Conservation (phyloP, 352 stramenopile genomes). For the Phytopythium montanum region DNA sequence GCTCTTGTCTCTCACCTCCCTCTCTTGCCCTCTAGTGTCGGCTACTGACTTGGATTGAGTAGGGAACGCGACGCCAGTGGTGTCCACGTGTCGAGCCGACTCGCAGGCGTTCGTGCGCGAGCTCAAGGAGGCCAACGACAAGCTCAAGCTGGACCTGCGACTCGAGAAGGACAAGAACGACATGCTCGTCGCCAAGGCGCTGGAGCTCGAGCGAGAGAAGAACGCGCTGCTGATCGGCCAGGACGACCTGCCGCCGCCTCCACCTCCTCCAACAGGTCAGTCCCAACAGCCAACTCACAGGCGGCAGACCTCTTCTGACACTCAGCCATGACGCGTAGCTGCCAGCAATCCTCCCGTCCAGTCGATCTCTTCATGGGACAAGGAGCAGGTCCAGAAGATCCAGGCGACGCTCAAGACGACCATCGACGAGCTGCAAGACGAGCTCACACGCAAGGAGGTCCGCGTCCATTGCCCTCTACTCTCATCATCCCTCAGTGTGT, state of each 20-base stretch:
- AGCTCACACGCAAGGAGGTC: slow-evolving; percentile 63
- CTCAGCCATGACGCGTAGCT: not conserved
- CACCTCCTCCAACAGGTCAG: slow-evolving; percentile 10
- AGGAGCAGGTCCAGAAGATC: slow-evolving; percentile 69
- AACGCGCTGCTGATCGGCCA: slow-evolving; percentile 33
- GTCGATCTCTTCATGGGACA: slow-evolving; percentile 45
- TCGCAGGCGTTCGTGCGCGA: slow-evolving; percentile 61
- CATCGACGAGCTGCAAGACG: slow-evolving; percentile 79
- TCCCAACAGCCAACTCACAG: not conserved
- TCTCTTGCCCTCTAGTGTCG: not conserved
- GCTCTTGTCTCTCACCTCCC: not conserved
- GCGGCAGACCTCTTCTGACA: too few species aligned
- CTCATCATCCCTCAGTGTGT: not conserved
- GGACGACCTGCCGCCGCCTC: slow-evolving; percentile 11
- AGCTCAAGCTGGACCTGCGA: slow-evolving; percentile 57
- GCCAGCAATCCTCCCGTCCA: not conserved
- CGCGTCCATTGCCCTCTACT: not conserved
- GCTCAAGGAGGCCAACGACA: slow-evolving; percentile 55
- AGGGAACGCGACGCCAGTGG: slow-evolving; percentile 44
- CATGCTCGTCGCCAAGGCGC: slow-evolving; percentile 53
- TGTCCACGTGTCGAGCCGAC: slow-evolving; percentile 54
- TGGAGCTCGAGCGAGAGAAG: slow-evolving; percentile 73
- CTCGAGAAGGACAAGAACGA: slow-evolving; percentile 78
- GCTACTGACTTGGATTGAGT: not conserved
- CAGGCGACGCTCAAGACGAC: slow-evolving; percentile 64